phyloP scores from a whole-genome alignment of 2,329 filamentous ascomycete genomes.

The Fusarium proliferatum region DNA sequence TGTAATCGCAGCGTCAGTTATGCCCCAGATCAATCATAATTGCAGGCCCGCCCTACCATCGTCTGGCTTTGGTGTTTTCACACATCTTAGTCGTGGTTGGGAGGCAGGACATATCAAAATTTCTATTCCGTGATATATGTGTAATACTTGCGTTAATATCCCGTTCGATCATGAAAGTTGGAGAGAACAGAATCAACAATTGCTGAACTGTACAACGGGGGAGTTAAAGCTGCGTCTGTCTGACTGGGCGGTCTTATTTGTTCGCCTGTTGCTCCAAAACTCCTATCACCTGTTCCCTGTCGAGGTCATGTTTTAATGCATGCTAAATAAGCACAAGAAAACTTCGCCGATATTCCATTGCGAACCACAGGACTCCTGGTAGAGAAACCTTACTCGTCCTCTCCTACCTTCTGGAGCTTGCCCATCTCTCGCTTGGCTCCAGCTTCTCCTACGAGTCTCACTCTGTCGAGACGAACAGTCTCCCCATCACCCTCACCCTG shows the following conservation, averaged over 20 bases:
- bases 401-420: conserved; percentile 93
- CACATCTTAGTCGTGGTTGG: conserved; percentile 48
- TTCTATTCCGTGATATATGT: conserved; percentile 5
- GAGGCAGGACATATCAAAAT: conserved; percentile 57
- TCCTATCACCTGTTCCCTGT: conserved; percentile 26
- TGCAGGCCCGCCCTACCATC: conserved; percentile 73
- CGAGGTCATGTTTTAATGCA: conserved; percentile 25
- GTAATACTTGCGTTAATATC: neutral
- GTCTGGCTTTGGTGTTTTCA: conserved; percentile 52
- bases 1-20: conserved; percentile 76
- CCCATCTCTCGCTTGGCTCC: conserved; percentile 94
- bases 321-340: neutral
- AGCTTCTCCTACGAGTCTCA: conserved; percentile 85
- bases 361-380: neutral
- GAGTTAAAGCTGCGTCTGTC: conserved; percentile 28
- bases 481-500: conserved; percentile 86
- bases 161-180: neutral
- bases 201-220: neutral
- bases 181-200: neutral
- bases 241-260: conserved; percentile 10
- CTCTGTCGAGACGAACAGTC: conserved; percentile 83
- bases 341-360: neutral
- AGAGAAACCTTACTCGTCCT: conserved; percentile 66
- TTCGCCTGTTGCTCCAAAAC: conserved; percentile 33
- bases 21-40: conserved; percentile 83